phyloP scores from a whole-genome alignment of 1,139 yeast genomes.

The Hemisphaericaspora subhashii region DNA sequence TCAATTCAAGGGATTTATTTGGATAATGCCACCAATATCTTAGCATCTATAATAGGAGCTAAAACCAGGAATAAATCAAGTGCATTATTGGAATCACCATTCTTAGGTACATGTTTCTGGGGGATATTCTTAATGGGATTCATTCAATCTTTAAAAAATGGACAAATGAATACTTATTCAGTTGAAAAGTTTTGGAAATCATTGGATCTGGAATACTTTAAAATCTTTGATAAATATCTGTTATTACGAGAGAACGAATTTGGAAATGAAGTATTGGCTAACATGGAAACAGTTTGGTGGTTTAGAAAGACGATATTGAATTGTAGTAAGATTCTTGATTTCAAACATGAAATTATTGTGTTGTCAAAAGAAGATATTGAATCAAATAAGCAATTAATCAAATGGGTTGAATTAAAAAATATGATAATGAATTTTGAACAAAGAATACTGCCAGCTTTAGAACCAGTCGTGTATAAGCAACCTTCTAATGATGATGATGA shows the following conservation, averaged over 20 bases:
- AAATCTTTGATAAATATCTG: conserved; percentile 18
- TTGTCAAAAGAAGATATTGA: conserved; percentile 26
- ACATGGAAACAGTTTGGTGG: conserved; percentile 37
- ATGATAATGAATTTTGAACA: conserved; percentile 30
- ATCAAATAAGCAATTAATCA: conserved; percentile 21
- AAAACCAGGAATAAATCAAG: conserved; percentile 19
- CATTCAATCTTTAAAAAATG: conserved; percentile 33
- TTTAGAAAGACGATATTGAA: conserved; percentile 31
- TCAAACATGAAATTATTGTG: conserved; percentile 27
- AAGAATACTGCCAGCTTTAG: conserved; percentile 28
- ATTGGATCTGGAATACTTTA: conserved; percentile 33
- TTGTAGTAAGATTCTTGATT: conserved; percentile 32
- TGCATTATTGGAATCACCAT: conserved; percentile 28
- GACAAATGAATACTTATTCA: conserved; percentile 32
- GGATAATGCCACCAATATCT: conserved; percentile 35
- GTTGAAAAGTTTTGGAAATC: conserved; percentile 31
- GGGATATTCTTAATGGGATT: conserved; percentile 36
- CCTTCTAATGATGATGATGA: too few relatives aligned
- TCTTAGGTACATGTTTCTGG: conserved; percentile 39
- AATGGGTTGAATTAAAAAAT: conserved; percentile 31
- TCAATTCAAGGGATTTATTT: conserved; percentile 38
- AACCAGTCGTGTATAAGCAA: conserved; percentile 34
- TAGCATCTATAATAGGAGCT: conserved; percentile 27
- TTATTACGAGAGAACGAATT: conserved; percentile 4
- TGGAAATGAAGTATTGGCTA: conserved; percentile 11